Evolutionary conservation across 2,329 filamentous ascomycete species (phyloP), one percentile per base, ranked within the genome.

Genomic region (Onygena corvina): DNA sequence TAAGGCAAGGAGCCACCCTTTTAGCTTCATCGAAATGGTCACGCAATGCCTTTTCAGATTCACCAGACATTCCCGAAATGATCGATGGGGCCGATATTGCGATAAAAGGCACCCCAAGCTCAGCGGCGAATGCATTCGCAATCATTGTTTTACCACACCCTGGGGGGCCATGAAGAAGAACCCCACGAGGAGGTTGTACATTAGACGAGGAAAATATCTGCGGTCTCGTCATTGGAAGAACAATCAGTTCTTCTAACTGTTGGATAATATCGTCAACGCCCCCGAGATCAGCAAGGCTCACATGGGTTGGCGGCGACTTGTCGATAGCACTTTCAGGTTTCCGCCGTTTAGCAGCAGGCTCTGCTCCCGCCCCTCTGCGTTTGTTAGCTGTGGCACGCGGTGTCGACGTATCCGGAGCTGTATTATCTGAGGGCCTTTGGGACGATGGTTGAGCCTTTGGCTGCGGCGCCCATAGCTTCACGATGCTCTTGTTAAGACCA

Each of bases 21-120:
- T 86, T 86, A 0, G 92, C 92, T 60, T 92, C 86, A 9, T 96
- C 89, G 53, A 93, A 93, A 44, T 87, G 75, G 56, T 90, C 85
- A 30, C 86, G 75, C 23, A 94, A 78, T 52, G 87, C 86, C 69
- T 89, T 89, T 64, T 94, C 86, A 0, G 85, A 90, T 61, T 92
- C 87, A 58, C 86, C 86, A 29, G 85, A 92, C 80, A 90, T 92
- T 16, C 86, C 86, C 12, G 84, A 86, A 0, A 93, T 82, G 29
- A 93, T 76, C 0, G 84, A 85, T 1, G 86, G 85, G 0, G 84
- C 86, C 0, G 85, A 83, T n/a, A 92, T 81, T 1, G 86, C 77
- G 52, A 93, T 83, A 59, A 88, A 90, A 0, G 86, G 81, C 2
- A 88, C 79, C 1, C 81, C 82, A 16, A 89, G 71, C 54, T 81